Base-by-base conservation (phyloP, 148 eudicot genomes). In the Persicaria tinctoria region DNA sequence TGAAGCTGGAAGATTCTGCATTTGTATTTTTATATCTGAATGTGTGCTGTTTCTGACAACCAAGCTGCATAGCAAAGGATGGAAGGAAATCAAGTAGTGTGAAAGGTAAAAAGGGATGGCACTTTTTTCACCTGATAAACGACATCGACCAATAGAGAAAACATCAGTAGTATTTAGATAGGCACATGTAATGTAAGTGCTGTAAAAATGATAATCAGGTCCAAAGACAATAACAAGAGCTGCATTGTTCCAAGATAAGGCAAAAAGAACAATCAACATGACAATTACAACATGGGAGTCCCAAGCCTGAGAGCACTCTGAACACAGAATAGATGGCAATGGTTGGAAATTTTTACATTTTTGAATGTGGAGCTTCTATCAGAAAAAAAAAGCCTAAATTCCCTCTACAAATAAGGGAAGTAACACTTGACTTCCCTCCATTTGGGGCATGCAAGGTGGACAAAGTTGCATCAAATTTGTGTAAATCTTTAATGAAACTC, bases 31-130 rank as follows among this genome's bases (percentile, higher is more conserved):
- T 63, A 41, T 66, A 66, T 66, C 68, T 14, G 14, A 60, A 23
- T 60, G 41, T 60, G 68, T 66, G 70, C 70, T 66, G 70, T 66
- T 66, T 11, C 70, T 66, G 70, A 66, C 70, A 66, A 14, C 48
- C 70, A 66, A 41, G 18, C 70, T 66, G 70, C 70, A 66, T 66
- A 66, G 45, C 38, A 23, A 23, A 56, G 7, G 27, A 56, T 6
- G 3, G 27, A 17, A 56, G 63, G 63, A 57, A 57, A 8, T 50
- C 53, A 50, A 50, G 3, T 50, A 50, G 53, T 50, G 53, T 50
- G 53, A 50, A 10, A 13, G 9, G 18, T 14, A 55, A 55, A 56
- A 20, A 23, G 44, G 66, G 12, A 23, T 60, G 45, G 16, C 12
- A 27, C 45, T 32, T 62, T 62, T 10, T 32, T 12, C 68, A 27